phyloP scores from a whole-genome alignment of 257 asterid genomes.

The Solanum commersonii region DNA sequence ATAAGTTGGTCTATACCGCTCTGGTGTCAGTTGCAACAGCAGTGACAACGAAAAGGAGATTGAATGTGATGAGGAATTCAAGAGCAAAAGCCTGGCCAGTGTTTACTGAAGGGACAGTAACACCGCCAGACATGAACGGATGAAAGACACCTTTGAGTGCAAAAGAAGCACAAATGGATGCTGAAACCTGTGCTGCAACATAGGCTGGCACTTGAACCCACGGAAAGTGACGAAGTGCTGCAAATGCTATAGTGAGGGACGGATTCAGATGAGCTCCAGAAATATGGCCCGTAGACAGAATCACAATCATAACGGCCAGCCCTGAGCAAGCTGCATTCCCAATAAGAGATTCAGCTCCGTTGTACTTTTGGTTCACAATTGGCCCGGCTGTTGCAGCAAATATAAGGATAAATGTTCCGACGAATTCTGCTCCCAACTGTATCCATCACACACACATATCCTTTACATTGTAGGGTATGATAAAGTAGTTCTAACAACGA shows the following conservation, averaged over 20 bases:
- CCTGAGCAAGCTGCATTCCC: slow-evolving; percentile 86
- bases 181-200: slow-evolving; percentile 75
- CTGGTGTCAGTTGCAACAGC: slow-evolving; percentile 94
- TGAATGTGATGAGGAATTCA: slow-evolving; percentile 77
- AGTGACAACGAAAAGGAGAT: slow-evolving; percentile 74
- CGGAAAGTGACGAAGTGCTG: slow-evolving; percentile 83
- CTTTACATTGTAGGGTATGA: background rate
- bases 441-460: background rate
- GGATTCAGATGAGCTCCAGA: slow-evolving; percentile 96
- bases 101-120: slow-evolving; percentile 64
- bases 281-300: slow-evolving; percentile 82
- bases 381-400: slow-evolving; percentile 83
- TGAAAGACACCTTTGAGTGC: slow-evolving; percentile 75
- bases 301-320: slow-evolving; percentile 80
- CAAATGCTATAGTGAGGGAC: slow-evolving; percentile 76
- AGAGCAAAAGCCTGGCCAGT: slow-evolving; percentile 81
- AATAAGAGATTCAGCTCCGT: slow-evolving; percentile 54
- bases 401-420: slow-evolving; percentile 83
- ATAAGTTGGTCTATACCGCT: slow-evolving; percentile 35
- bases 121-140: slow-evolving; percentile 81
- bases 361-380: slow-evolving; percentile 78
- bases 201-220: slow-evolving; percentile 88
- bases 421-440: slow-evolving; percentile 91
- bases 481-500: background rate
- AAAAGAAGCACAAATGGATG: slow-evolving; percentile 82